Base-by-base conservation (phyloP, 2,329 filamentous ascomycete genomes). In the Colletotrichum plurivorum region DNA sequence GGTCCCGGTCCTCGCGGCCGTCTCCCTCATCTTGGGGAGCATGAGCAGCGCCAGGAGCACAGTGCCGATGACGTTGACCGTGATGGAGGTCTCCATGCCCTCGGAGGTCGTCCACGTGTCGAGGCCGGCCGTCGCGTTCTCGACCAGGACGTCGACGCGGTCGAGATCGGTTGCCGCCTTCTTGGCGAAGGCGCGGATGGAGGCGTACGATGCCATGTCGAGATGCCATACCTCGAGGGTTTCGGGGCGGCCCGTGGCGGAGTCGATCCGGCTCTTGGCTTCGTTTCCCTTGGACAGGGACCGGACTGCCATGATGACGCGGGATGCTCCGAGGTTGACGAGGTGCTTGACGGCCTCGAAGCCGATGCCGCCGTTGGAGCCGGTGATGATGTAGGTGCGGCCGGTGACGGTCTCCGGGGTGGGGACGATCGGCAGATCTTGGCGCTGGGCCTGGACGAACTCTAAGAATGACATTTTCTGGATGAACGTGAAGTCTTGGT, bases 21-120 rank as follows among this genome's bases (percentile, higher is more conserved):
- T 73, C 20, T 68, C 84, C 22, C 13, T 45, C 43, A 65, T 55
- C 8, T 75, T 76, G 0, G 76, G 75, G 0, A 77, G 46, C 0
- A 78, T 65, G 0, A 77, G 64, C 0, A 75, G 59, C 10, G 64
- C 69, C 0, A 78, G 56, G 0, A 78, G 63, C 12, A 74, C 71
- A 0, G 75, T 76, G 0, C 71, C 68, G 0, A 77, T 48, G 3
- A 77, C 69, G 8, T 77, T 77, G 22, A 77, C 20, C 0, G 80
- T 84, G 67, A 90, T 75, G 1, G 80, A 85, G 25, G 73, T 78
- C 73, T 90, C 88, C 45, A 85, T 82, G 2, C 80, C 84, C 58
- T 86, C 84, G 3, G 76, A 76, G 0, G 76, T 25, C 1, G 72
- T 55, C 57, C 78, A 84, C 0, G 75, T 64, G 2, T 16, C 25